Evolutionary conservation across 176 grass and related monocot species (phyloP).

Genomic region (Chloris gayana): DNA sequence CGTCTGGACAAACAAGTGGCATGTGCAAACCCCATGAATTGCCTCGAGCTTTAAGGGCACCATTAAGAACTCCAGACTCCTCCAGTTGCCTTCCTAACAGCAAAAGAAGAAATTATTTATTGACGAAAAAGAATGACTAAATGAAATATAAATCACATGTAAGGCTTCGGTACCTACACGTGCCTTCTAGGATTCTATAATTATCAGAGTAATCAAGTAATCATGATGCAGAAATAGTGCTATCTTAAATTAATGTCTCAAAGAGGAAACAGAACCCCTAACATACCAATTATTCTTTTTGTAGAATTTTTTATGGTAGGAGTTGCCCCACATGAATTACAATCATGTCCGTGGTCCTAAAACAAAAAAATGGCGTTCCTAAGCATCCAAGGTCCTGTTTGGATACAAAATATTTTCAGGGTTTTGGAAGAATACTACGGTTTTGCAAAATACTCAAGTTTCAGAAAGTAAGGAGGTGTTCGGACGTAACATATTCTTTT

Average conservation of each 20-base stretch:
- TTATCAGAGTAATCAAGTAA: neutral
- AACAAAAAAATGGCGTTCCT: constrained; percentile 14
- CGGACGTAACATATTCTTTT: no score
- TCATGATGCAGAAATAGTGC: neutral
- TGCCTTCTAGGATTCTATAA: constrained; percentile 11
- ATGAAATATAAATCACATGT: constrained; percentile 24
- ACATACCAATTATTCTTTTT: neutral
- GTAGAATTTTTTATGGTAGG: neutral
- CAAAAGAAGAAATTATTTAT: constrained; percentile 36
- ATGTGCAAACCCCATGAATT: constrained; percentile 99
- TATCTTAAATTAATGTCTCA: neutral
- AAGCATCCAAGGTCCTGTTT: neutral
- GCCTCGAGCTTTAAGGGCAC: constrained; percentile 78
- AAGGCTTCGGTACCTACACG: neutral
- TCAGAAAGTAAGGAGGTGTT: no score
- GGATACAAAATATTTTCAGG: no score
- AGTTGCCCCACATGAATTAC: neutral
- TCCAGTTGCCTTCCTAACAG: constrained; percentile 83
- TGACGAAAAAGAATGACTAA: neutral
- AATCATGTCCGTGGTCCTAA: neutral
- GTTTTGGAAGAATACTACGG: no score
- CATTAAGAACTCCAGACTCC: constrained; percentile 86
- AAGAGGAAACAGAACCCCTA: neutral
- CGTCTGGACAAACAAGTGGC: constrained; percentile 99
- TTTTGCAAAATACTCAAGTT: no score